phyloP scores from a whole-genome alignment of 1,284 basidiomycete genomes.

The Ustilago bromivora region DNA sequence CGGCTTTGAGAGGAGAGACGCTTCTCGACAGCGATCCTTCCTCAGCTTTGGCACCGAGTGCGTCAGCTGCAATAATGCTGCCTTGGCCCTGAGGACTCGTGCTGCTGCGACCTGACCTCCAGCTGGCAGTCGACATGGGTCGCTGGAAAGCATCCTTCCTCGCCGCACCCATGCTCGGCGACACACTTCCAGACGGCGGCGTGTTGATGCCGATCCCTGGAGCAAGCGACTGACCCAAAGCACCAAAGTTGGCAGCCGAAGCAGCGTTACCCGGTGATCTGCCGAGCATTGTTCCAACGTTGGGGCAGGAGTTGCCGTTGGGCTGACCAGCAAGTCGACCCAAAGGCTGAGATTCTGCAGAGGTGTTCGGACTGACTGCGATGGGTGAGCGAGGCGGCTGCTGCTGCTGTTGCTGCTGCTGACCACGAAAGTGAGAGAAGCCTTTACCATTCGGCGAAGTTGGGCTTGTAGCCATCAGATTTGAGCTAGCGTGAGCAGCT shows the following conservation, averaged over 20 bases:
- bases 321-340: conserved; percentile 17
- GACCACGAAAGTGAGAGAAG: not conserved
- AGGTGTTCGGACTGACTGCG: conserved; percentile 1
- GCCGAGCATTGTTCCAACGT: conserved; percentile 12
- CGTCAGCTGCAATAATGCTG: not conserved
- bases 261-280: not conserved
- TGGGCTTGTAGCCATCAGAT: conserved; percentile 4
- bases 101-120: conserved; percentile 19
- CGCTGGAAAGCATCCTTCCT: conserved; percentile 18
- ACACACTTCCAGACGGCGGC: not conserved
- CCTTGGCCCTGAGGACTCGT: conserved; percentile 17
- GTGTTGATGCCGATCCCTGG: conserved; percentile 14
- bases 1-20: conserved; percentile 32
- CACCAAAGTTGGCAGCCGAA: conserved; percentile 1
- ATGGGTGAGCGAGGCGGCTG: conserved; percentile 7
- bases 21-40: conserved; percentile 6
- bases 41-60: not conserved
- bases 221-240: conserved; percentile 36
- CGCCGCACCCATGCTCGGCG: conserved; percentile 10
- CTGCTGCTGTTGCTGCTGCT: not conserved
- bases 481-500: not conserved
- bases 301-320: not conserved
- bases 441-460: conserved; percentile 20
- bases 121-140: conserved; percentile 8
- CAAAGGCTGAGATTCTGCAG: conserved; percentile 7